Conservation (phyloP, 495 filamentous ascomycete species). For the Penicillium malachiteum region DNA sequence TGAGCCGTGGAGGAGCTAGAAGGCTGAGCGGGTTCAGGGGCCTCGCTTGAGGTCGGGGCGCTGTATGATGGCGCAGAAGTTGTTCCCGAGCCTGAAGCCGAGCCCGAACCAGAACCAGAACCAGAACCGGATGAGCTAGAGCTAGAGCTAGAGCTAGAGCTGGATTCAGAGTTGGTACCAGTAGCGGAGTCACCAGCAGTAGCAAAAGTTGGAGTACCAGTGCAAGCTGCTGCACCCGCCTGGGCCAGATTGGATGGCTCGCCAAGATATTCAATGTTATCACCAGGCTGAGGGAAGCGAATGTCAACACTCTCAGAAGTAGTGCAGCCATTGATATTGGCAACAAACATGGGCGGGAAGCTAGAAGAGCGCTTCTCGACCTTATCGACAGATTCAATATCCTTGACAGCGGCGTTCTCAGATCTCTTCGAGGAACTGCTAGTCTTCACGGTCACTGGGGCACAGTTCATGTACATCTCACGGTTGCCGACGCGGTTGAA, state of each 20-base stretch:
- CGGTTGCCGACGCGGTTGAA: conserved; percentile 85
- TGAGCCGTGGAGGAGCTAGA: conserved; percentile 16
- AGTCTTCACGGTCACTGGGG: conserved; percentile 58
- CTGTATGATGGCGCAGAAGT: conserved; percentile 12
- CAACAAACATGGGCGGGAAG: conserved; percentile 77
- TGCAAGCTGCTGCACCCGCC: conserved; percentile 30
- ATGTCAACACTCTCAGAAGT: conserved; percentile 58
- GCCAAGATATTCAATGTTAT: conserved; percentile 47
- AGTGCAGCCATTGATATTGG: conserved; percentile 69
- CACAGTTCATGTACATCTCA: conserved; percentile 97
- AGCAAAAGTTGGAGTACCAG: conserved; percentile 31
- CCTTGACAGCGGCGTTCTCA: conserved; percentile 24
- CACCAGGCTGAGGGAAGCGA: conserved; percentile 71
- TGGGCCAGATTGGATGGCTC: conserved; percentile 26
- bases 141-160: conserved; percentile 7
- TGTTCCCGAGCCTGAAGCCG: conserved; percentile 7
- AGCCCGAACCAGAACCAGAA: conserved; percentile 12
- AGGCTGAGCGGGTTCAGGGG: conserved; percentile 23
- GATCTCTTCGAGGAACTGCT: conserved; percentile 48
- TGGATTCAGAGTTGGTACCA: conserved; percentile 12
- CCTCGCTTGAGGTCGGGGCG: conserved; percentile 24
- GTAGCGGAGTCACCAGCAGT: conserved; percentile 19
- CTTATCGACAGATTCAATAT: conserved; percentile 27
- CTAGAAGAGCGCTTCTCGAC: conserved; percentile 39
- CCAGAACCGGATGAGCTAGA: conserved; percentile 1